phyloP scores from a whole-genome alignment of 2,329 filamentous ascomycete species.

The Cladosporium sphaerospermum region DNA sequence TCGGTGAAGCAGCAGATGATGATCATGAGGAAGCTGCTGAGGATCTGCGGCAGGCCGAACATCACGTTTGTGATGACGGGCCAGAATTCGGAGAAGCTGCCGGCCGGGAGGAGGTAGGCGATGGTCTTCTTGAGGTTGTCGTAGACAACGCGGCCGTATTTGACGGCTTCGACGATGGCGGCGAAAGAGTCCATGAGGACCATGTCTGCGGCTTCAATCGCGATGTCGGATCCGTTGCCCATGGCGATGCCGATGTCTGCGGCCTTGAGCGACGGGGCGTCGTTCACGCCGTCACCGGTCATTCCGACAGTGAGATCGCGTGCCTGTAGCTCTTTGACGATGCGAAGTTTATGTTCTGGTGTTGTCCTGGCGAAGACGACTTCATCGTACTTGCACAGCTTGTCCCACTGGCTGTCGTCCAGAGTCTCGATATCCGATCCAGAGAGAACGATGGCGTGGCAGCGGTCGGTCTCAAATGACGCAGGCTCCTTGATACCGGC shows the following conservation, averaged over 20 bases:
- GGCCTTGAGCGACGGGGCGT: conserved; percentile 50
- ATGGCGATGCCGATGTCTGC: conserved; percentile 57
- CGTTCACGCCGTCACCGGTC: conserved; percentile 46
- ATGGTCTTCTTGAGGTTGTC: conserved; percentile 74
- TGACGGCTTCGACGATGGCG: conserved; percentile 64
- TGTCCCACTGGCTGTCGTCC: conserved; percentile 63
- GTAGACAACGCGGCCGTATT: conserved; percentile 69
- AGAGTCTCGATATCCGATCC: conserved; percentile 61
- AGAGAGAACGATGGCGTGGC: conserved; percentile 54
- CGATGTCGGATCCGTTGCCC: conserved; percentile 53
- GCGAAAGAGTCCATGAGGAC: conserved; percentile 63
- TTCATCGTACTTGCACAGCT: conserved; percentile 59
- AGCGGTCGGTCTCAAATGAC: conserved; percentile 18
- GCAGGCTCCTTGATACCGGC: conserved; percentile 19
- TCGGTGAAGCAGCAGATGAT: conserved; percentile 64
- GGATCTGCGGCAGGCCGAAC: conserved; percentile 66
- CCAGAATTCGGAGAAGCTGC: conserved; percentile 70
- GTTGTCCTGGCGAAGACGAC: conserved; percentile 73
- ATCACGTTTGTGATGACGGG: conserved; percentile 67
- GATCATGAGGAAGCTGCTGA: conserved; percentile 66
- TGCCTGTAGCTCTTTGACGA: conserved; percentile 67
- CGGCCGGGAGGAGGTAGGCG: conserved; percentile 67
- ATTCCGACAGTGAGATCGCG: conserved; percentile 52
- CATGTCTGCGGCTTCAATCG: conserved; percentile 58
- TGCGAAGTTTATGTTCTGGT: conserved; percentile 71